These are phyloP conservation scores for Monilinia polystroma DNA, from an alignment of 2,329 filamentous ascomycete genomes.

Conservation along the genomic window DNA sequence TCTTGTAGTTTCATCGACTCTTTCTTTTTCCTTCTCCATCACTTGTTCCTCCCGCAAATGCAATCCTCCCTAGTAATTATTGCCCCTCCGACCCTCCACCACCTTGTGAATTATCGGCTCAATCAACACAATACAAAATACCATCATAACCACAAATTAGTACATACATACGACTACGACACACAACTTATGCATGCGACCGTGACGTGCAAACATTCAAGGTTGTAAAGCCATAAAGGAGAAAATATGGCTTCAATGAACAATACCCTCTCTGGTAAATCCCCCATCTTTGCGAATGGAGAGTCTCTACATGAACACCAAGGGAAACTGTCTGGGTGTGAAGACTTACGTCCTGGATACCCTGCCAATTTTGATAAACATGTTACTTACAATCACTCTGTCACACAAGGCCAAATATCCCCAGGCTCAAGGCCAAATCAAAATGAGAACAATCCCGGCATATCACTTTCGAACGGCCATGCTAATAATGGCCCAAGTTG, in stretches of 20 bases:
- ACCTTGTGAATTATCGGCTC: conserved; percentile 25
- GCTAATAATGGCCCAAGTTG: conserved; percentile 36
- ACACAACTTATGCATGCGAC: conserved; percentile 35
- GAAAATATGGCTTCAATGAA: conserved; percentile 41
- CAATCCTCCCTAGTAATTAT: conserved; percentile 9
- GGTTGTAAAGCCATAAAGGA: conserved; percentile 1
- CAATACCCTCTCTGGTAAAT: conserved; percentile 40
- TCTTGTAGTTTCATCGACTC: background rate
- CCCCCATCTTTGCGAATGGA: conserved; percentile 22
- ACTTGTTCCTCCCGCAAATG: background rate
- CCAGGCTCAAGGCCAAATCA: conserved; percentile 30
- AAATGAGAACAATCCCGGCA: conserved; percentile 5
- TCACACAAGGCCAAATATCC: conserved; percentile 34
- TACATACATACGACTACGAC: conserved; percentile 24
- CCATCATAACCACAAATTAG: conserved; percentile 22
- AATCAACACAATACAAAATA: conserved; percentile 4
- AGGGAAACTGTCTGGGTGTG: conserved; percentile 22
- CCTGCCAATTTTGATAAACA: conserved; percentile 19
- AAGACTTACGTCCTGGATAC: conserved; percentile 28
- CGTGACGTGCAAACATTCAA: conserved; percentile 24
- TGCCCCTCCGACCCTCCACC: conserved; percentile 17
- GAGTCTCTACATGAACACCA: conserved; percentile 22
- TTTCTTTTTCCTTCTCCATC: background rate
- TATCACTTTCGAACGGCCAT: conserved; percentile 16
- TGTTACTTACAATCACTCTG: conserved; percentile 18